Base-by-base conservation (phyloP, 1,139 yeast genomes). In the Kurtzmaniella natalensis region DNA sequence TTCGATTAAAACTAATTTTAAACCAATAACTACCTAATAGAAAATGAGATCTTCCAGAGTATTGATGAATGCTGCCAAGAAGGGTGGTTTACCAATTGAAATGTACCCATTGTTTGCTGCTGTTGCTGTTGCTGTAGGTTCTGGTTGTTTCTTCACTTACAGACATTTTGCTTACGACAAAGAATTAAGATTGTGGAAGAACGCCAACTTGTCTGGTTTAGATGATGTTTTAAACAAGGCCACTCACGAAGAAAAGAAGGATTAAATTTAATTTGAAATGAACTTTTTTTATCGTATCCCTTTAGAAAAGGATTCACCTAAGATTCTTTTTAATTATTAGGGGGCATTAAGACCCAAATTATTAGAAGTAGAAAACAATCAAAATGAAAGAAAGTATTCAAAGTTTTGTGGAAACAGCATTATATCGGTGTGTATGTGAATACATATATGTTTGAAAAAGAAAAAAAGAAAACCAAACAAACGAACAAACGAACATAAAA, bases 91-190 rank as follows among this genome's bases (percentile, higher is more conserved):
- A 36, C 94, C 94, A 46, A 77, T 82, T 37, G 94, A 83, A 66
- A 68, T 83, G 71, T 78, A 82, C 57, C 94, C 94, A 58, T 73
- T 83, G 58, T 68, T 69, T 41, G 71, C 68, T 67, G 72, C 72
- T 34, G 60, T 62, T 26, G 84, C 80, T 50, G 79, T 80, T 39
- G 92, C 92, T 31, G 52, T 77, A 50, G 56, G 60, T 41, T 82
- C 92, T 21, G 88, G 81, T 42, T 47, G 63, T 44, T 82, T 61
- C 67, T 83, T 83, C 73, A 68, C 86, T 35, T 76, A 77, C 67
- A 82, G 81, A 70, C 86, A 83, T 59, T 65, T 83, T 47, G 70
- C 78, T 38, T 66, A 75, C 52, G 92, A 82, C 59, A 64, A 59
- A 41, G 70, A 81, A 47, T 72, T 83, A 59, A 80, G 87, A 70